Base-by-base conservation (phyloP, 306 rosid species). In the Mimosa pudica region DNA sequence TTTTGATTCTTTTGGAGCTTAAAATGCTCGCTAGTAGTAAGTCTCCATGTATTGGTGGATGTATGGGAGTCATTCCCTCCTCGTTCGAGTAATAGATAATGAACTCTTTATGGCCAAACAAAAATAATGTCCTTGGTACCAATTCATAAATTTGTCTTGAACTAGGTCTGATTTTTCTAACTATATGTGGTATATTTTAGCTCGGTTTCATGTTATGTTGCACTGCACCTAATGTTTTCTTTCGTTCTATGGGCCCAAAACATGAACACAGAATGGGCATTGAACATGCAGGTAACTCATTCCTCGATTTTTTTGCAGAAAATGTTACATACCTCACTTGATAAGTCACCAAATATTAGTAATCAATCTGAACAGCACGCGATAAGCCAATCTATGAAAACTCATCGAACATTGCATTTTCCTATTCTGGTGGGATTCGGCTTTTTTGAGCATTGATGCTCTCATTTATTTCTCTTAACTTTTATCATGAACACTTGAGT, bases 401-500 rank as follows among this genome's bases (percentile, higher is more conserved):
- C 71, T 42, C 52, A 42, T 3, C 6, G 32, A 14, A 6, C 11
- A 36, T 41, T 20, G 16, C 74, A 72, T 2, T 57, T 7, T 57
- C 64, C 48, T 6, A 18, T 78, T 61, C 36, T 74, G 77, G 81
- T 79, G 80, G 86, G 80, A 14, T 64, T 33, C 6, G 46, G 47
- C 52, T 2, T 76, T 2, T 76, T 73, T 76, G 52, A 70, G 78
- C 57, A 82, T 82, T 84, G 74, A 70, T 63, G 42, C 49, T 66
- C 48, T 52, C 42, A 33, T 70, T 65, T 65, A 33, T 70, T 65
- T 65, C 47, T 7, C 49, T 24, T 24, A 52, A 33, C 60, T 81
- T 82, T 76, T 66, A 75, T 71, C 74, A 79, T 67, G 35, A 79
- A 24, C 75, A 52, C 14, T 68, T 71, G 71, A 77, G 85, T 79